Evolutionary conservation across 306 rosid species (phyloP).

Genomic region (Quercus gilva): DNA sequence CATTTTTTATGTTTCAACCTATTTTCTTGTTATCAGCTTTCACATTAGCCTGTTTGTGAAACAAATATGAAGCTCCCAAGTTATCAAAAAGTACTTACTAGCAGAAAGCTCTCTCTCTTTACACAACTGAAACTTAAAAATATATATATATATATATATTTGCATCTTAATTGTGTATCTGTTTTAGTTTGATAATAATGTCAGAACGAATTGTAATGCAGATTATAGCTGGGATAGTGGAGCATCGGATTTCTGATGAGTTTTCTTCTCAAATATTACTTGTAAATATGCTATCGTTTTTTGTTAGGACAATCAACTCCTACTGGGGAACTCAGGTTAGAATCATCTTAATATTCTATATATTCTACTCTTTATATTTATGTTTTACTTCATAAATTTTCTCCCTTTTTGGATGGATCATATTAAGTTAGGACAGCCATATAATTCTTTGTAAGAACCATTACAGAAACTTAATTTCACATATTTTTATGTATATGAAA

Average conservation of each 20-base stretch:
- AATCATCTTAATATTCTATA: background rate
- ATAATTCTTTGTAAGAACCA: background rate
- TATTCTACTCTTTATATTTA: constrained; percentile 6
- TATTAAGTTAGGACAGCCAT: background rate
- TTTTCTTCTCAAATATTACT: constrained; percentile 67
- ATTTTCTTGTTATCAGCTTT: background rate
- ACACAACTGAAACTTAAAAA: background rate
- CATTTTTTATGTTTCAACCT: constrained; percentile 9
- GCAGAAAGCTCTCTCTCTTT: no score
- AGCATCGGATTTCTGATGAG: constrained; percentile 79
- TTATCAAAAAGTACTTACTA: no score
- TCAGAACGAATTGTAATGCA: constrained; percentile 33
- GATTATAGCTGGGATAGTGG: constrained; percentile 93
- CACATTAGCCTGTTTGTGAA: no score
- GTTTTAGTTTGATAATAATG: constrained; percentile 8
- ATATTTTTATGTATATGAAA: constrained; percentile 3
- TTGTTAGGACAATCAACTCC: constrained; percentile 79
- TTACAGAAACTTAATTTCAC: background rate
- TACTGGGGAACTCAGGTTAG: constrained; percentile 97
- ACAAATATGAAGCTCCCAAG: no score
- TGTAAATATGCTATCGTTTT: constrained; percentile 80
- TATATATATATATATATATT: background rate
- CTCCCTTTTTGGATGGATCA: background rate
- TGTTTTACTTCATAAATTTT: background rate
- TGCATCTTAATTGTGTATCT: background rate